phyloP scores from a whole-genome alignment of 805 yeast species.

The Ogataea pilisensis region DNA sequence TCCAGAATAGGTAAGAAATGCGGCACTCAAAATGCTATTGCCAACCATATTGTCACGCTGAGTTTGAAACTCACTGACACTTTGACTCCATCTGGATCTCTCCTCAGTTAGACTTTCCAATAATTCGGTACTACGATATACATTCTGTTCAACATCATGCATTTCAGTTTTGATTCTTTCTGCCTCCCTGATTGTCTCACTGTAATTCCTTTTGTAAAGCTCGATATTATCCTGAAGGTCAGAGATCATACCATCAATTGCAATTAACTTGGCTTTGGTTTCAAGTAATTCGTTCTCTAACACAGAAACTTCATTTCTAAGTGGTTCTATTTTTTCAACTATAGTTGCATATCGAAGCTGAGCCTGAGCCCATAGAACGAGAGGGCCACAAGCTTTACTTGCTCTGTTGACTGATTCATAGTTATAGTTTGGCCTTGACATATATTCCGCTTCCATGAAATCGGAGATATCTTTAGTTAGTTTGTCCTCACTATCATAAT shows the following conservation, averaged over 20 bases:
- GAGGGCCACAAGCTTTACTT: slow-evolving; percentile 92
- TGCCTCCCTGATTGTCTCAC: slow-evolving; percentile 69
- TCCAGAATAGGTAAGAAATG: slow-evolving; percentile 61
- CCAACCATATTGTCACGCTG: slow-evolving; percentile 54
- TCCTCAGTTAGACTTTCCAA: slow-evolving; percentile 64
- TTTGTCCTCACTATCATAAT: slow-evolving; percentile 59
- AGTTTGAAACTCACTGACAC: slow-evolving; percentile 46
- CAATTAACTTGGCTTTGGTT: slow-evolving; percentile 65
- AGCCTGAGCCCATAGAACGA: slow-evolving; percentile 84
- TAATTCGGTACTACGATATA: slow-evolving; percentile 56
- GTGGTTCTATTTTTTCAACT: slow-evolving; percentile 67
- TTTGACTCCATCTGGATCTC: slow-evolving; percentile 67
- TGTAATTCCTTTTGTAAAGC: slow-evolving; percentile 61
- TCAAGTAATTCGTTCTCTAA: slow-evolving; percentile 59
- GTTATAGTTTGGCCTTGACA: slow-evolving; percentile 61
- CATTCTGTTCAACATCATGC: slow-evolving; percentile 53
- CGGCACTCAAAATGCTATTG: slow-evolving; percentile 58
- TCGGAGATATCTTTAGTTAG: slow-evolving; percentile 50
- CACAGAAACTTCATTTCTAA: slow-evolving; percentile 56
- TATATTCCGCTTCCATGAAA: slow-evolving; percentile 55
- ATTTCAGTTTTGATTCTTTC: slow-evolving; percentile 74
- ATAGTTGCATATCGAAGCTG: slow-evolving; percentile 76
- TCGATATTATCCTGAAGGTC: slow-evolving; percentile 73
- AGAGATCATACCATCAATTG: slow-evolving; percentile 74
- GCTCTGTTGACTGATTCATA: slow-evolving; percentile 79